A percentile compares a stretch with the other conserved stretches of the same genome.
phyloP scores from a whole-genome alignment of 2,329 filamentous ascomycete genomes.

The Fusarium sacchari region DNA sequence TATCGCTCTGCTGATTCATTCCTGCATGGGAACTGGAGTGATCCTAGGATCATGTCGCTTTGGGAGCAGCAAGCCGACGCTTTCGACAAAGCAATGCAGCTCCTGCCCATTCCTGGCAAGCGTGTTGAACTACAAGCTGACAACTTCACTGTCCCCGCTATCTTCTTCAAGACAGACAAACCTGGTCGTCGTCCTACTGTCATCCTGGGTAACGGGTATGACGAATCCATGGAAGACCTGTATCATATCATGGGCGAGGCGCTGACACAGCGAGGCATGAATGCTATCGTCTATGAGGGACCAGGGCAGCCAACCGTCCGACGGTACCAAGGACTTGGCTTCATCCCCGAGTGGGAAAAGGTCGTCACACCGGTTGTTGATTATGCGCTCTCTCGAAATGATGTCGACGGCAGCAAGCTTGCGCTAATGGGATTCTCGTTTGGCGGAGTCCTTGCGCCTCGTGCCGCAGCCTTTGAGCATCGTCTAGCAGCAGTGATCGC shows the following conservation, averaged over 20 bases:
- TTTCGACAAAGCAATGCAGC: constrained; percentile 52
- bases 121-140: constrained; percentile 45
- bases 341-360: constrained; percentile 56
- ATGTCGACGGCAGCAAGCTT: constrained; percentile 48
- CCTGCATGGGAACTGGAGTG: constrained; percentile 52
- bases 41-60: constrained; percentile 52
- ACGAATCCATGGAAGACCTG: constrained; percentile 56
- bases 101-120: constrained; percentile 50
- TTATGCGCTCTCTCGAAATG: constrained; percentile 42
- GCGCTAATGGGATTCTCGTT: constrained; percentile 55
- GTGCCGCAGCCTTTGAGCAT: constrained; percentile 56
- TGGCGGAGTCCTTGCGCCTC: constrained; percentile 52
- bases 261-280: constrained; percentile 54
- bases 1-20: constrained; percentile 56
- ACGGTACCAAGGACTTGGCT: constrained; percentile 53
- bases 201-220: constrained; percentile 55
- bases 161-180: constrained; percentile 46
- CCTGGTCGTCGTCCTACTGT: constrained; percentile 49
- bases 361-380: constrained; percentile 55
- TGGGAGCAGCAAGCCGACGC: constrained; percentile 50
- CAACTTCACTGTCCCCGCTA: constrained; percentile 49
- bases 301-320: constrained; percentile 56
- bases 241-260: constrained; percentile 51
- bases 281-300: constrained; percentile 58
- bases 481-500: constrained; percentile 49